Percentiles rank a stretch among this genome's conserved stretches.
phyloP scores from a whole-genome alignment of 2,329 filamentous ascomycete species.

The Macroventuria anomochaeta region DNA sequence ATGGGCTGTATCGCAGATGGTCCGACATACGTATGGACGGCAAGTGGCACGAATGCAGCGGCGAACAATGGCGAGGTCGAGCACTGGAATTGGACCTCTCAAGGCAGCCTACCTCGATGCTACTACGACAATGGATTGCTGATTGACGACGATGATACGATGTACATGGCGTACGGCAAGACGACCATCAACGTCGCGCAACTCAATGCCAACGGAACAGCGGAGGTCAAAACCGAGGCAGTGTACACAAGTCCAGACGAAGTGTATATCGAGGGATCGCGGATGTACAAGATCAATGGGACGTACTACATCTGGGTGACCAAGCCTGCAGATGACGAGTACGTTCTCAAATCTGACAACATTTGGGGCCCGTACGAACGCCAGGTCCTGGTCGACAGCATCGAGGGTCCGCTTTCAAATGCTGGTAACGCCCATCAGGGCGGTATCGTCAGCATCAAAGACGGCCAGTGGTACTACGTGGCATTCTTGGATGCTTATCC shows the following conservation, averaged over 20 bases:
- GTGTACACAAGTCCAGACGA: slow-evolving; percentile 53
- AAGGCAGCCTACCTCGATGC: slow-evolving; percentile 52
- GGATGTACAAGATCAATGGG: slow-evolving; percentile 65
- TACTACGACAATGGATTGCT: slow-evolving; percentile 66
- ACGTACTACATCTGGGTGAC: slow-evolving; percentile 63
- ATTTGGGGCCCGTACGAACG: slow-evolving; percentile 62
- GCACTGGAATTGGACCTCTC: slow-evolving; percentile 51
- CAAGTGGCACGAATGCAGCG: slow-evolving; percentile 50
- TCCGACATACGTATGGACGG: slow-evolving; percentile 62
- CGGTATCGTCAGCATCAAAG: slow-evolving; percentile 59
- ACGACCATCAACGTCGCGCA: slow-evolving; percentile 59
- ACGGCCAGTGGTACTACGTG: slow-evolving; percentile 66
- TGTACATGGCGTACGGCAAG: slow-evolving; percentile 65
- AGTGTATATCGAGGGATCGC: slow-evolving; percentile 57
- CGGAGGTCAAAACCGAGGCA: slow-evolving; percentile 53
- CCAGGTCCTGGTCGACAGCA: slow-evolving; percentile 53
- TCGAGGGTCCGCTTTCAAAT: slow-evolving; percentile 53
- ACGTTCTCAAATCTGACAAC: slow-evolving; percentile 58
- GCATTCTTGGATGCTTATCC: slow-evolving; percentile 64
- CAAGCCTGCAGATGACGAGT: slow-evolving; percentile 55
- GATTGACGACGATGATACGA: slow-evolving; percentile 65
- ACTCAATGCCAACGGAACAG: slow-evolving; percentile 57
- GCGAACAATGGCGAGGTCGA: slow-evolving; percentile 40
- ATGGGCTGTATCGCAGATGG: slow-evolving; percentile 61
- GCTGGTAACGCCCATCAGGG: slow-evolving; percentile 63